Percentiles rank a stretch among this genome's conserved stretches.
phyloP scores from a whole-genome alignment of 441 rosid species.

The Rhodomyrtus psidioides region DNA sequence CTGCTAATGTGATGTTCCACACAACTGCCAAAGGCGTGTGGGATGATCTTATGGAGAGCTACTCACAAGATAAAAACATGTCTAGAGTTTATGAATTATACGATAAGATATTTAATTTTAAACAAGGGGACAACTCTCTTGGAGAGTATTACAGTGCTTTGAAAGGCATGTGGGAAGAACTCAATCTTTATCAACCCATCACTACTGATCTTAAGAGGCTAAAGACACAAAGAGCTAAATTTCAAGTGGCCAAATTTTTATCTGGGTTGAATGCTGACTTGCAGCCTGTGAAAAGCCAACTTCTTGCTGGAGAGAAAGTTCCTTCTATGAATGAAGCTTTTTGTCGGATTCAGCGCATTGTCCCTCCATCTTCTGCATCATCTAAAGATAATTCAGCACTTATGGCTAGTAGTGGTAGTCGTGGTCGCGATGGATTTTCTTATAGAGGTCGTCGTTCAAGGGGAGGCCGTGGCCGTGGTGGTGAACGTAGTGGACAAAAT shows the following conservation, averaged over 20 bases:
- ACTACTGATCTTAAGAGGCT: no score
- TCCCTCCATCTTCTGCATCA: not conserved
- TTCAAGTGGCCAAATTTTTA: not conserved
- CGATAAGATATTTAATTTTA: no score
- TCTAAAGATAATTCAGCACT: not conserved
- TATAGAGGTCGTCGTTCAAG: not conserved
- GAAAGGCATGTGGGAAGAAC: no score
- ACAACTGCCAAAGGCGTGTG: no score
- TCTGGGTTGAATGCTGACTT: not conserved
- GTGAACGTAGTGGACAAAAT: rapidly evolving
- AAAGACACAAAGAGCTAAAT: no score
- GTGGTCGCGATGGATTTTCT: not conserved
- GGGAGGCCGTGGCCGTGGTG: not conserved
- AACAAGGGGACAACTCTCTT: no score
- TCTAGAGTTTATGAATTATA: no score
- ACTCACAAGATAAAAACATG: no score
- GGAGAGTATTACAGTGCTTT: no score
- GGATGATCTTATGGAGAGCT: no score
- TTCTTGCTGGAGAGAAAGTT: not conserved
- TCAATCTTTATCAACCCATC: no score
- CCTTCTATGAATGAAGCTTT: not conserved
- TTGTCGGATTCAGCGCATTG: not conserved
- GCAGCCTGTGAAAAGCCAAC: not conserved
- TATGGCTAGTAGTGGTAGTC: not conserved
- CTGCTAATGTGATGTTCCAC: no score